These are phyloP conservation scores for Fomitopsis schrenkii DNA, from an alignment of 1,284 basidiomycete genomes.

Conservation along the genomic window DNA sequence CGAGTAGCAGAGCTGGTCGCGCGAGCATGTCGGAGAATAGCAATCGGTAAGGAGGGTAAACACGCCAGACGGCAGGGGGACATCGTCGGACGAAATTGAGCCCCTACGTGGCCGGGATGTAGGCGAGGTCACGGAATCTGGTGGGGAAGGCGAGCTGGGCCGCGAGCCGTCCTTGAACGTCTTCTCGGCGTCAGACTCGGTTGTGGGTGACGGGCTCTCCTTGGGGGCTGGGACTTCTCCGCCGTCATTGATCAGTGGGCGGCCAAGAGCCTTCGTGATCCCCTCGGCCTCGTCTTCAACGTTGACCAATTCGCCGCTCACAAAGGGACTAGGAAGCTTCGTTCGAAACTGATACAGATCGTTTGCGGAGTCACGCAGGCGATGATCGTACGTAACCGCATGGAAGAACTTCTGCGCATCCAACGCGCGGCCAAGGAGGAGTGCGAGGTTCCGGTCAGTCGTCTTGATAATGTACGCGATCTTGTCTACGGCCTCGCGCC, in stretches of 20 bases:
- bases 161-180: conserved; percentile 30
- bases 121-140: conserved; percentile 25
- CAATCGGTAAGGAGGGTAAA: conserved; percentile 97
- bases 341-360: conserved; percentile 94
- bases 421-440: conserved; percentile 90
- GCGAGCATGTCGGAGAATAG: conserved; percentile 96
- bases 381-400: conserved; percentile 98
- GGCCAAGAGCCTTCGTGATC: conserved; percentile 21
- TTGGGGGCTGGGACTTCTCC: conserved; percentile 17
- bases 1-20: conserved; percentile 92
- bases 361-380: conserved; percentile 82
- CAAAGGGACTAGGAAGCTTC: conserved; percentile 71
- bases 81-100: conserved; percentile 51
- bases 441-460: conserved; percentile 92
- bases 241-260: conserved; percentile 20
- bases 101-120: conserved; percentile 37
- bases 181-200: conserved; percentile 36
- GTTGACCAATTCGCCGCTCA: conserved; percentile 64
- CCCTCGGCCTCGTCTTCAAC: conserved; percentile 34
- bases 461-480: conserved; percentile 98
- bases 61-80: conserved; percentile 88
- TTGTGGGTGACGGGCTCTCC: conserved; percentile 34
- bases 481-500: conserved; percentile 93
- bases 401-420: conserved; percentile 99
- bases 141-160: conserved; percentile 35